phyloP scores from a whole-genome alignment of 2,329 filamentous ascomycete species.

The Aspergillus pseudotamarii region DNA sequence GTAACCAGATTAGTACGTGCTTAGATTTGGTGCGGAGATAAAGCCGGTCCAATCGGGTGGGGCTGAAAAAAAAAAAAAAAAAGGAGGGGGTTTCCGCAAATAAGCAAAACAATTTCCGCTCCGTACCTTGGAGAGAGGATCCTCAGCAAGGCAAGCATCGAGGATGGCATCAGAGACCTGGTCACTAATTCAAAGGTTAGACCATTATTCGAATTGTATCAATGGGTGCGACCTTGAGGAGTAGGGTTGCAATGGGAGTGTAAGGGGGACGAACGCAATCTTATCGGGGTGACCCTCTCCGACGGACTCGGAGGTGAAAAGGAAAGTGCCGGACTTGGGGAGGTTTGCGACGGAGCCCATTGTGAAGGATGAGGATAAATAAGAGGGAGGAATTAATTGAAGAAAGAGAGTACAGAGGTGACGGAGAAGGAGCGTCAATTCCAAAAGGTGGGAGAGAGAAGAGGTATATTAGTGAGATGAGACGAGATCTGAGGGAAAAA shows the following conservation, averaged over 20 bases:
- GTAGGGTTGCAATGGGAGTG: neutral
- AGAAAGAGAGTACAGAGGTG: neutral
- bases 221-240: conserved; percentile 10
- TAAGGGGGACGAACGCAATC: conserved; percentile 66
- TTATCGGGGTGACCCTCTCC: conserved; percentile 93
- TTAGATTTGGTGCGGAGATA: conserved; percentile 12
- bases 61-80: conserved; percentile 11
- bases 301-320: conserved; percentile 89
- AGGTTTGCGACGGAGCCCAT: conserved; percentile 60
- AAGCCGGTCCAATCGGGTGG: conserved; percentile 10
- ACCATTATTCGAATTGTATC: conserved; percentile 6
- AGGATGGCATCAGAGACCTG: conserved; percentile 98
- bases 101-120: conserved; percentile 2
- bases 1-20: conserved; percentile 10
- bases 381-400: neutral
- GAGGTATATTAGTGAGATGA: conserved; percentile 26
- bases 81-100: neutral
- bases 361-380: conserved; percentile 43
- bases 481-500: conserved; percentile 31
- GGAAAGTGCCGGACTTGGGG: conserved; percentile 65
- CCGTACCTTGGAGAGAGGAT: conserved; percentile 87
- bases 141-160: conserved; percentile 92
- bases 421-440: neutral
- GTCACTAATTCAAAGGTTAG: conserved; percentile 58
- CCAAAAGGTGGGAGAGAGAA: conserved; percentile 17